Conservation (phyloP, 2,329 filamentous ascomycete species). For the Fusarium circinatum region DNA sequence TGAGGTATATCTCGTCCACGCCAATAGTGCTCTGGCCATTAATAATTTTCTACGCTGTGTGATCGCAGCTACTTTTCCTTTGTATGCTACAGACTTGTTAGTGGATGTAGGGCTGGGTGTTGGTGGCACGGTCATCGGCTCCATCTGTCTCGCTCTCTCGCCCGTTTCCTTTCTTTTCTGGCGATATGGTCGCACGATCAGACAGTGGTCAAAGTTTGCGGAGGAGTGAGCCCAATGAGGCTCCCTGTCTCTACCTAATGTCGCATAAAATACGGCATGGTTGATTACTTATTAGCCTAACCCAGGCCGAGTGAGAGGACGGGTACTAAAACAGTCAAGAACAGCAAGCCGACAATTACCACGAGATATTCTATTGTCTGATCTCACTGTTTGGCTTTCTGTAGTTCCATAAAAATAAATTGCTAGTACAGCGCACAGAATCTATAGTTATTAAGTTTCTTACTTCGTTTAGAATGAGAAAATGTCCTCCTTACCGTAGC, state of each 20-base stretch:
- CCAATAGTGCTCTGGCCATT: not conserved
- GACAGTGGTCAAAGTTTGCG: not conserved
- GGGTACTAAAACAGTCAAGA: not conserved
- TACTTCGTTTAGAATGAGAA: not conserved
- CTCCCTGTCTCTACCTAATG: fast-evolving
- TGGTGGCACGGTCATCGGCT: not conserved
- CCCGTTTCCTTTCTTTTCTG: not conserved
- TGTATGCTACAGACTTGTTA: not conserved
- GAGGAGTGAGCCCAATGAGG: fast-evolving
- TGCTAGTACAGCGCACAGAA: not conserved
- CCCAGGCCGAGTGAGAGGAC: fast-evolving
- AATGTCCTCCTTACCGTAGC: not conserved
- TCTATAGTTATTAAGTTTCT: no score
- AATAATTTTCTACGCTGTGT: not conserved
- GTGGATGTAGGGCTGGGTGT: not conserved
- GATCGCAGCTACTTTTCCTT: not conserved
- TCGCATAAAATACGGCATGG: fast-evolving
- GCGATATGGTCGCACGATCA: not conserved
- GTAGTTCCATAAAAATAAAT: fast-evolving
- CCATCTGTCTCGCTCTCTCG: not conserved
- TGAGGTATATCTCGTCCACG: not conserved
- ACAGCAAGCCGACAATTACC: no score
- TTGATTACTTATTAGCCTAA: fast-evolving
- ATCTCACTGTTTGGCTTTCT: not conserved
- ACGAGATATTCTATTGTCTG: not conserved